Evolutionary conservation across 169 alveolate species (phyloP).

Genomic region (Plasmodium knowlesi): DNA sequence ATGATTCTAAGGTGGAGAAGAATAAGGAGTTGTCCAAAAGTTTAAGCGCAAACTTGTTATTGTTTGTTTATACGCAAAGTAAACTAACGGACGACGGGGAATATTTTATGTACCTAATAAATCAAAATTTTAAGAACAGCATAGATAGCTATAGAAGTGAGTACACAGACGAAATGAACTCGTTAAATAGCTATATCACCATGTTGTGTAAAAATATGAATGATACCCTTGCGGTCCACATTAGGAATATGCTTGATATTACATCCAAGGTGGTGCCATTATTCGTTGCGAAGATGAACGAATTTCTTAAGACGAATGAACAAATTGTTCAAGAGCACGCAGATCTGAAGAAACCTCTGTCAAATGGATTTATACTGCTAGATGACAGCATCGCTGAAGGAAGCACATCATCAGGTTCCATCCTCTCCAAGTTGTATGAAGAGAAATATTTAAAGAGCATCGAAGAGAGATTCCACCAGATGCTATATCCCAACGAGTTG

Average conservation of each 20-base stretch:
- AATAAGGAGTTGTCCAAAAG: slow-evolving; percentile 26
- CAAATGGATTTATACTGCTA: neutral
- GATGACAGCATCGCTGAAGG: neutral
- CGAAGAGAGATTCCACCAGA: neutral
- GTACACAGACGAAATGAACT: slow-evolving; percentile 20
- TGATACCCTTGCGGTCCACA: slow-evolving; percentile 16
- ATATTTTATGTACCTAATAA: slow-evolving; percentile 35
- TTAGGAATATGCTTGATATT: slow-evolving; percentile 18
- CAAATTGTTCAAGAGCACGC: slow-evolving; percentile 1
- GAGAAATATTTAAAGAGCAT: neutral
- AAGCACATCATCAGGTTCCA: neutral
- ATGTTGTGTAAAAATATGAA: slow-evolving; percentile 29
- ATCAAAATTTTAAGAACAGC: slow-evolving; percentile 61
- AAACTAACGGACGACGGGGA: slow-evolving; percentile 69
- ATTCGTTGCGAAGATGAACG: slow-evolving; percentile 11
- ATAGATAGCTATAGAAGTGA: slow-evolving; percentile 29
- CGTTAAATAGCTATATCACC: slow-evolving; percentile 9
- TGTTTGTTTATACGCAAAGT: slow-evolving; percentile 60
- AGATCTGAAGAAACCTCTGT: slow-evolving; percentile 40
- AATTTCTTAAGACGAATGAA: slow-evolving; percentile 35
- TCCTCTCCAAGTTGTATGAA: neutral
- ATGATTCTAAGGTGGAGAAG: slow-evolving; percentile 73
- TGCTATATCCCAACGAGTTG: neutral
- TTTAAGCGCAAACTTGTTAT: slow-evolving; percentile 27
- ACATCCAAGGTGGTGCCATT: slow-evolving; percentile 38